These are phyloP conservation scores for Fusarium zealandicum DNA, from an alignment of 2,329 filamentous ascomycete genomes.

Conservation along the genomic window DNA sequence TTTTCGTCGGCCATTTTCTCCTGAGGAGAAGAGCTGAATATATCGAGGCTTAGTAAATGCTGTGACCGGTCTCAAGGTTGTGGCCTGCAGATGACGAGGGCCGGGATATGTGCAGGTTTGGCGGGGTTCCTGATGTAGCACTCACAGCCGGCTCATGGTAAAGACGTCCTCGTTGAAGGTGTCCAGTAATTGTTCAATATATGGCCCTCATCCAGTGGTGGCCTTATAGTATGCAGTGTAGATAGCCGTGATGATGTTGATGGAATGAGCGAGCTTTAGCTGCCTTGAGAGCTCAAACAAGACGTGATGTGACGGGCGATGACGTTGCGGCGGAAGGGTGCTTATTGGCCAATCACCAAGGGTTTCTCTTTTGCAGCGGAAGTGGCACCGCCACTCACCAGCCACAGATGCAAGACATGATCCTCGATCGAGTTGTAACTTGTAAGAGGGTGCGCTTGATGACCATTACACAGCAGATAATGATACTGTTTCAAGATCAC, in stretches of 20 bases:
- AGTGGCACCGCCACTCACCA: slow-evolving; percentile 9
- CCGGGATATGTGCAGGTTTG: slow-evolving; percentile 17
- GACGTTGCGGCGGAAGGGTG: slow-evolving; percentile 31
- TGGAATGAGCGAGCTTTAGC: slow-evolving; percentile 8
- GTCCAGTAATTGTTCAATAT: slow-evolving; percentile 7
- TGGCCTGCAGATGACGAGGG: slow-evolving; percentile 4
- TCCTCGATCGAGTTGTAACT: no score
- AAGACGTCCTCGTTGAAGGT: slow-evolving; percentile 15
- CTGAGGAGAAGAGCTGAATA: slow-evolving; percentile 18
- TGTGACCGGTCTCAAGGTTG: slow-evolving; percentile 3
- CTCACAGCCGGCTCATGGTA: slow-evolving; percentile 38
- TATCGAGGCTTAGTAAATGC: slow-evolving; percentile 6
- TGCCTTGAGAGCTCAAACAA: slow-evolving; percentile 15
- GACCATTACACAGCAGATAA: no score
- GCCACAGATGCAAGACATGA: background rate
- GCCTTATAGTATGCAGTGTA: background rate
- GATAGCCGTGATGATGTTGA: slow-evolving; percentile 2
- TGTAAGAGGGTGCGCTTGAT: no score
- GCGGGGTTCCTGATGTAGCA: slow-evolving; percentile 6
- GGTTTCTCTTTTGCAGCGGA: background rate
- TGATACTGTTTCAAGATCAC: no score
- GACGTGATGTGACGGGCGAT: slow-evolving; percentile 37
- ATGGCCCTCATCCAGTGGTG: slow-evolving; percentile 10
- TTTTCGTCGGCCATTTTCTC: slow-evolving; percentile 58
- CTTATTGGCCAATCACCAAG: slow-evolving; percentile 29